Conservation (phyloP, 2,329 filamentous ascomycete genomes). For the Cytospora mali region DNA sequence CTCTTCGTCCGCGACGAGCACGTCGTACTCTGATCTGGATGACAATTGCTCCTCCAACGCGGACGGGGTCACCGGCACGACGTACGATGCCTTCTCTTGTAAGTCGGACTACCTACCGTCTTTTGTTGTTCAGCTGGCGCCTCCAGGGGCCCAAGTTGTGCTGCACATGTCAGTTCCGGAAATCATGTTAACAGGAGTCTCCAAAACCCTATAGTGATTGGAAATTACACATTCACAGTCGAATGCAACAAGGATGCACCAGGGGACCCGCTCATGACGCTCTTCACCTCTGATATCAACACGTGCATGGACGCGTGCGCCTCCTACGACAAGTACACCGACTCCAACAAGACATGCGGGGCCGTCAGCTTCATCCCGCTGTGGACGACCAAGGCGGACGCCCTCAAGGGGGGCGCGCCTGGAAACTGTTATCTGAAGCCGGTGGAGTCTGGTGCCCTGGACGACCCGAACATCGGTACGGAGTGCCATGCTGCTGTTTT, state of each 20-base stretch:
- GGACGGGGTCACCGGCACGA: constrained; percentile 40
- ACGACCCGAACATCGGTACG: constrained; percentile 38
- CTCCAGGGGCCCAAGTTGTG: neutral
- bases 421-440: constrained; percentile 52
- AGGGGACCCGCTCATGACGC: constrained; percentile 41
- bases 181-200: constrained; percentile 23
- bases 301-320: constrained; percentile 53
- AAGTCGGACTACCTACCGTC: constrained; percentile 28
- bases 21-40: constrained; percentile 39
- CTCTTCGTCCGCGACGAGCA: constrained; percentile 33
- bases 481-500: constrained; percentile 42
- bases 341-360: constrained; percentile 41
- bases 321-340: constrained; percentile 40
- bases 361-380: constrained; percentile 47
- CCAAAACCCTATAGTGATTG: constrained; percentile 37
- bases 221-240: constrained; percentile 42
- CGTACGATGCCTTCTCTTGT: constrained; percentile 44
- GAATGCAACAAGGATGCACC: constrained; percentile 48
- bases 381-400: constrained; percentile 44
- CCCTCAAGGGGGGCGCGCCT: constrained; percentile 39
- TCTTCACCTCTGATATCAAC: constrained; percentile 48
- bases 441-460: constrained; percentile 36
- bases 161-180: neutral
- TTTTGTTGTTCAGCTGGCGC: neutral
- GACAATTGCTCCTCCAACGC: constrained; percentile 44